These are phyloP conservation scores for Rhizophora apiculata DNA, from an alignment of 345 rosid species.

Conservation along the genomic window DNA sequence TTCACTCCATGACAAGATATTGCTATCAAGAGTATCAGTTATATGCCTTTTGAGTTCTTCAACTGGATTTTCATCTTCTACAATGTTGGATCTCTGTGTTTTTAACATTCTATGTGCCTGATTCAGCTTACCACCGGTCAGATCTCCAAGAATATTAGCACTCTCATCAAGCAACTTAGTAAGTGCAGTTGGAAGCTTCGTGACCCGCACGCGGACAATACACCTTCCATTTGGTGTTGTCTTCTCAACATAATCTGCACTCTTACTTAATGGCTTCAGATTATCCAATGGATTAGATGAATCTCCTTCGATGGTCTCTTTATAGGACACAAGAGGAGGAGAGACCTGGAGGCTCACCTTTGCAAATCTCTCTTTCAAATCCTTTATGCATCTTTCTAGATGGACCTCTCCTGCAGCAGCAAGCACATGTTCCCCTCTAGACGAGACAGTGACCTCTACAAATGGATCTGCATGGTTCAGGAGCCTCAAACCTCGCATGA, in stretches of 20 bases:
- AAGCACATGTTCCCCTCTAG: conserved; percentile 90
- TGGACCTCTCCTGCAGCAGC: conserved; percentile 98
- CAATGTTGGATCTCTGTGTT: conserved; percentile 33
- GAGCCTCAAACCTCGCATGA: conserved; percentile 83
- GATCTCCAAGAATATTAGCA: conserved; percentile 64
- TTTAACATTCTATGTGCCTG: conserved; percentile 45
- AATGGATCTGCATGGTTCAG: conserved; percentile 91
- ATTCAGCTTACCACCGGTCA: conserved; percentile 59
- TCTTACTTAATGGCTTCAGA: conserved; percentile 50
- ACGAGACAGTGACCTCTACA: conserved; percentile 83
- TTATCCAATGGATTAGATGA: conserved; percentile 54
- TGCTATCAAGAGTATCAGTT: conserved; percentile 52
- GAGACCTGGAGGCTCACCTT: conserved; percentile 82
- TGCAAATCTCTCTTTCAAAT: conserved; percentile 88
- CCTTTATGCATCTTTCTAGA: conserved; percentile 85
- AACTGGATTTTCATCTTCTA: conserved; percentile 49
- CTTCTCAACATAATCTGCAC: conserved; percentile 68
- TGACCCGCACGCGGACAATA: conserved; percentile 63
- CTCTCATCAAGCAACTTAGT: conserved; percentile 83
- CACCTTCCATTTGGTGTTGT: conserved; percentile 74
- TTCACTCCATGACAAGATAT: conserved; percentile 40
- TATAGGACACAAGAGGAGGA: conserved; percentile 84
- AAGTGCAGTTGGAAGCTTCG: conserved; percentile 69
- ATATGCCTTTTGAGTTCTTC: conserved; percentile 50
- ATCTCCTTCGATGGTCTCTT: conserved; percentile 80